Percentiles rank a stretch among this genome's conserved stretches.
phyloP scores from a whole-genome alignment of 2,329 filamentous ascomycete genomes.

The Xylaria multiplex region DNA sequence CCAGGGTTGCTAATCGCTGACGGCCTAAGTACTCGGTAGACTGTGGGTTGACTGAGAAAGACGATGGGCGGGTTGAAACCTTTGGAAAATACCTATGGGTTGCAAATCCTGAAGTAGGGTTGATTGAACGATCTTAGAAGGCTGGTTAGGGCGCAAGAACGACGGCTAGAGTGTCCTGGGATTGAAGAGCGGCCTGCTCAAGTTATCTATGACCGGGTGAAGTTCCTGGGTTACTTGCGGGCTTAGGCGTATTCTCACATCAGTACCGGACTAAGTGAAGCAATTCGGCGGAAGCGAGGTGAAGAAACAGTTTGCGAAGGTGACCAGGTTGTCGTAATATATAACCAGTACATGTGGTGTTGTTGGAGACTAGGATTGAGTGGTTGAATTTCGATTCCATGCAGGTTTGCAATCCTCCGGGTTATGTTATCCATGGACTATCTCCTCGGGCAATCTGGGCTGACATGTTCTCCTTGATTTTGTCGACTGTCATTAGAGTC shows the following conservation, averaged over 20 bases:
- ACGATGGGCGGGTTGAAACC: not conserved
- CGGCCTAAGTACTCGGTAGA: not conserved
- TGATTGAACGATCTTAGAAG: conserved; percentile 3
- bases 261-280: conserved; percentile 36
- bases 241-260: conserved; percentile 16
- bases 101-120: not conserved
- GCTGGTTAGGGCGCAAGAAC: conserved; percentile 4
- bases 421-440: conserved; percentile 16
- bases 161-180: conserved; percentile 17
- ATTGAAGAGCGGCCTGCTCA: conserved; percentile 32
- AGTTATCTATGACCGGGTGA: not conserved
- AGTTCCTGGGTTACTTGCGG: not conserved
- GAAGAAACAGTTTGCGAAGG: conserved; percentile 14
- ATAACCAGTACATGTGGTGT: conserved; percentile 15
- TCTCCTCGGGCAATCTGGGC: conserved; percentile 22
- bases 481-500: conserved; percentile 40
- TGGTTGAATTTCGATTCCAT: conserved; percentile 38
- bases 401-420: conserved; percentile 17
- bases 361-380: conserved; percentile 16
- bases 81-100: conserved; percentile 11
- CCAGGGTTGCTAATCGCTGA: not conserved
- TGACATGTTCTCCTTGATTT: conserved; percentile 15
- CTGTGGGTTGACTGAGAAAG: not conserved
- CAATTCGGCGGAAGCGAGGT: conserved; percentile 39
- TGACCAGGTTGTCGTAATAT: conserved; percentile 9